phyloP scores from a whole-genome alignment of 257 asterid genomes.

The Solanum boliviense region DNA sequence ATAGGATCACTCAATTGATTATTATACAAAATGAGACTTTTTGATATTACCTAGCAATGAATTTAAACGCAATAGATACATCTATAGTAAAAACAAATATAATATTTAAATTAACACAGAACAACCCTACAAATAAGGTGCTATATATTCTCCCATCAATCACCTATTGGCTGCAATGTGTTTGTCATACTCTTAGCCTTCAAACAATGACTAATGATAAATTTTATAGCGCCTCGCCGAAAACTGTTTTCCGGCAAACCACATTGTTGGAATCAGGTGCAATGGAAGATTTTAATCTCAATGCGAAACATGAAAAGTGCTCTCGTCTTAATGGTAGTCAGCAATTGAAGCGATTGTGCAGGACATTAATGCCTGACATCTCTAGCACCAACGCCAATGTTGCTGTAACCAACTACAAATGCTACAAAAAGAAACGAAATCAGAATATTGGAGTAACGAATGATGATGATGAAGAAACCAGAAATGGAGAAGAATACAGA shows the following conservation, averaged over 20 bases:
- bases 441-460: background rate
- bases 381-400: background rate
- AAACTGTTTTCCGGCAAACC: background rate
- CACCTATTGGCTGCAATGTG: background rate
- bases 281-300: background rate
- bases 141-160: background rate
- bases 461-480: background rate
- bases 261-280: background rate
- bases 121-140: background rate
- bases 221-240: background rate
- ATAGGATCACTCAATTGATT: background rate
- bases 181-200: background rate
- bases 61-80: too few species aligned
- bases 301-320: background rate
- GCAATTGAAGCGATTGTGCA: background rate
- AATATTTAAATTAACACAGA: too few species aligned
- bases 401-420: background rate
- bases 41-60: too few species aligned
- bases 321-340: conserved; percentile 1
- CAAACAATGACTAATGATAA: background rate
- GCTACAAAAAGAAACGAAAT: background rate
- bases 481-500: background rate
- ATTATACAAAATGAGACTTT: background rate
- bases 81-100: too few species aligned
- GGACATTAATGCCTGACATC: background rate